Base-by-base conservation (phyloP, 2,329 filamentous ascomycete genomes). In the Elsinoe australis region DNA sequence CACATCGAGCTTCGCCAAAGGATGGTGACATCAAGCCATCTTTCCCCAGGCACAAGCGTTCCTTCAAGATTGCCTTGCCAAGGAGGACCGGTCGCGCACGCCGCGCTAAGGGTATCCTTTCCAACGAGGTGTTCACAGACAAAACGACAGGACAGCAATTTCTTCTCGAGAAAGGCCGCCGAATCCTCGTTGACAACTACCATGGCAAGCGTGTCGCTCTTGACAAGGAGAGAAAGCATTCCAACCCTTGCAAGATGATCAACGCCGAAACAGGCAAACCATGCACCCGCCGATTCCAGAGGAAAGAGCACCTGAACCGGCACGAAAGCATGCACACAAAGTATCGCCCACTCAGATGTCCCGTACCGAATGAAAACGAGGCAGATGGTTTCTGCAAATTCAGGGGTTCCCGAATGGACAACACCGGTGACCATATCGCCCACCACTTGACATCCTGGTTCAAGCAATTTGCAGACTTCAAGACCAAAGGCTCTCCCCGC, bases 301-400 rank as follows among this genome's bases (percentile, higher is more conserved):
- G 39, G 6, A 44, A n/a, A 6, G 39, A 44, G 26, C 39, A 44
- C 10, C 21, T 44, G 24, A 44, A 29, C 14, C 39, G 39, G 21
- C 39, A 44, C 26, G 18, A n/a, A 12, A 3, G 9, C 3, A 31
- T 31, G 26, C 39, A 44, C 22, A 44, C 26, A 9, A 24, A 24
- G 3, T 10, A 3, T 5, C 26, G 39, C 5, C 24, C 26, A 17
- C 17, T 31, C 10, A n/a, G 14, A 2, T 44, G 39, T 14, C 39
- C 39, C 2, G 39, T 31, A 3, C 17, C 24, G 18, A 26, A 39
- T 6, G 32, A 35, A 18, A 18, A 35, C 12, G 5, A 18, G 19
- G 33, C 12, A 36, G 33, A 36, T 17, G 14, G 14, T 32, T 10
- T 19, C 39, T 29, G 26, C 26, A 7, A 29, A 6, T 29, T 29